Evolutionary conservation across 2,329 filamentous ascomycete genomes (phyloP), one percentile per base, ranked within the genome.

Genomic region (Aureobasidium subglaciale): DNA sequence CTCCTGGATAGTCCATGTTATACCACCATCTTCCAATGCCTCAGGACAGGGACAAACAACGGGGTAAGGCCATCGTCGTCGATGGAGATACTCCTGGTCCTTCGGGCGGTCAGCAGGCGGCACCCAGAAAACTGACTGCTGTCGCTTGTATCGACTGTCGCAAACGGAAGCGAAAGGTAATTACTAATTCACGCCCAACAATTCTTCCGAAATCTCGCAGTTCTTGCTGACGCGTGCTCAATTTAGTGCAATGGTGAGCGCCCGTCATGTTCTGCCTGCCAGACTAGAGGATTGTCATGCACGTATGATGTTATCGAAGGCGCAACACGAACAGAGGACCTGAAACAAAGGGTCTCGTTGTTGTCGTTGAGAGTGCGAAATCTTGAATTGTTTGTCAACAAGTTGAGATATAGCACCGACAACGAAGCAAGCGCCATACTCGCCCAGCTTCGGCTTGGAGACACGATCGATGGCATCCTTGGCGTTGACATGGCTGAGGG

Each of bases 111-210:
- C 38, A 42, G 13, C 27, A 40, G 7, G 2, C 18, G 9, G 20
- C 29, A 9, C 37, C 50, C 15, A 54, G 50, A n/a, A 54, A 54
- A n/a, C 29, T 56, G n/a, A 56, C 55, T 8, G 43, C 43, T 15
- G 45, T 56, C 30, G 55, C 55, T 13, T 56, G 55, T 29, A 25
- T 29, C 3, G 37, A 56, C 11, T 56, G 55, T 42, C 55, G 38
- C 29, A 56, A 43, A 11, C 35, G 45, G 37, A 56, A 56, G 24
- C 45, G 55, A 15, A 56, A 56, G 55, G 55, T 56, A 37, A 13
- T 24, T 24, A 38, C 5, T 24, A 13, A 22, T 30, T 16, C 24
- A 29, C 9, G 24, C 24, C 48, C 35, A 20, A 25, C 35, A 25
- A 42, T 24, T 43, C n/a, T 15, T 25, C 9, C 4, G 15, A 22